A percentile compares a stretch with the other conserved stretches of the same genome.
Conservation (phyloP, 768 basidiomycete species). For the Amanita exitialis region DNA sequence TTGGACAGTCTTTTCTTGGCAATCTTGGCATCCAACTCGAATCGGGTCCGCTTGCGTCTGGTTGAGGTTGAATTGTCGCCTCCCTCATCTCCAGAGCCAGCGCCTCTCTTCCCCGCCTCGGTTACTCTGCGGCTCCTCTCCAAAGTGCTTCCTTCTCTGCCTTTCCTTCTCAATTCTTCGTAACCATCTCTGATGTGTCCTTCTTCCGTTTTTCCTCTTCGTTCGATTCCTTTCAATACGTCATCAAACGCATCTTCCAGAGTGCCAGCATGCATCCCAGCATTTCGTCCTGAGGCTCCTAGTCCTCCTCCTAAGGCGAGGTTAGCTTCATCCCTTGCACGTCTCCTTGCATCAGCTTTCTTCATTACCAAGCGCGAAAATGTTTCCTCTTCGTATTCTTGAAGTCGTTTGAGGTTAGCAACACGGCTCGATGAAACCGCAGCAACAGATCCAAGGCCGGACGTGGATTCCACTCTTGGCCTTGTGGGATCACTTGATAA, state of each 20-base stretch:
- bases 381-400: slow-evolving; percentile 91
- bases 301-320: slow-evolving; percentile 74
- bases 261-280: slow-evolving; percentile 55
- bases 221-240: slow-evolving; percentile 53
- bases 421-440: slow-evolving; percentile 57
- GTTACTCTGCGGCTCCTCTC: slow-evolving; percentile 39
- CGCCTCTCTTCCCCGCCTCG: slow-evolving; percentile 14
- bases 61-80: slow-evolving; percentile 14
- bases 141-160: slow-evolving; percentile 53
- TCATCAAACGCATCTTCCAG: slow-evolving; percentile 83
- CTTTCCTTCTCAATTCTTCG: slow-evolving; percentile 63
- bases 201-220: slow-evolving; percentile 17
- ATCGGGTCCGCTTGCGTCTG: slow-evolving; percentile 30
- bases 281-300: slow-evolving; percentile 32
- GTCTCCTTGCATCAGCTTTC: slow-evolving; percentile 70
- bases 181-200: slow-evolving; percentile 58
- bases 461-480: slow-evolving; percentile 62
- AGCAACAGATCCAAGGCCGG: slow-evolving; percentile 59
- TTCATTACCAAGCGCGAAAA: slow-evolving; percentile 86
- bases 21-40: slow-evolving; percentile 36
- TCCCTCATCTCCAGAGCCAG: not conserved
- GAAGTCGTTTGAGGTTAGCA: slow-evolving; percentile 68
- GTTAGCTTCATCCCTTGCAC: slow-evolving; percentile 76
- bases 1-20: slow-evolving; percentile 25
- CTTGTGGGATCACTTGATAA: slow-evolving; percentile 58